Base-by-base conservation (phyloP, 2,329 filamentous ascomycete genomes). In the Arthrobotrys sphaeroides region DNA sequence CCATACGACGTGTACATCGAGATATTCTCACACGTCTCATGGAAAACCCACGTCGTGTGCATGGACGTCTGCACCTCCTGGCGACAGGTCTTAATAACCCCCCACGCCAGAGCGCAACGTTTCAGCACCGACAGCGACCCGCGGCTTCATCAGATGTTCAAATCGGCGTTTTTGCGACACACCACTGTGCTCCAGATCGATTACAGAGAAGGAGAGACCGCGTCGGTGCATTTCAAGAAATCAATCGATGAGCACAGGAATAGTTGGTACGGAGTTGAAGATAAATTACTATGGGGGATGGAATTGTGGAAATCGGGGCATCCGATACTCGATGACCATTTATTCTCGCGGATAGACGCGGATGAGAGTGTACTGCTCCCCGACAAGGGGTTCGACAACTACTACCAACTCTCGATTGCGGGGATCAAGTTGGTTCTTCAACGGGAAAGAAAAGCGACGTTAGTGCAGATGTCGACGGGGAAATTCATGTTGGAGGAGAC, bases 11-110 rank as follows among this genome's bases (percentile, higher is more conserved):
- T 70, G 20, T 45, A 70, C 18, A 36, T 40, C 36, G 66, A 70
- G 24, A 70, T 70, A 5, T 36, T 70, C 33, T 70, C 66, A 2
- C 47, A 62, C 10, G 18, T 64, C 9, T 36, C 66, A 10, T 70
- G 66, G 66, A 61, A 47, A 47, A 24, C 55, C 33, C 66, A 70
- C 26, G 31, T 62, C n/a, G 18, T 20, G 7, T 70, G 66, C 24
- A 62, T 70, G 66, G 43, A 64, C 13, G 66, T 70, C 22, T 70
- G 66, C 28, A 45, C 45, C 10, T 10, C 28, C 12, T 70, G 66
- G 66, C 55, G 33, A 18, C 42, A 62, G 16, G 53, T 64, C n/a
- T 38, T 70, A 7, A 9, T 9, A 1, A 36, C 20, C 2, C 33
- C 31, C 1, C 9, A 51, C 20, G 47, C 61, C 33, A 47, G 18